Evolutionary conservation across 2,329 filamentous ascomycete genomes (phyloP).

Genomic region (Paraphoma chrysanthemicola): DNA sequence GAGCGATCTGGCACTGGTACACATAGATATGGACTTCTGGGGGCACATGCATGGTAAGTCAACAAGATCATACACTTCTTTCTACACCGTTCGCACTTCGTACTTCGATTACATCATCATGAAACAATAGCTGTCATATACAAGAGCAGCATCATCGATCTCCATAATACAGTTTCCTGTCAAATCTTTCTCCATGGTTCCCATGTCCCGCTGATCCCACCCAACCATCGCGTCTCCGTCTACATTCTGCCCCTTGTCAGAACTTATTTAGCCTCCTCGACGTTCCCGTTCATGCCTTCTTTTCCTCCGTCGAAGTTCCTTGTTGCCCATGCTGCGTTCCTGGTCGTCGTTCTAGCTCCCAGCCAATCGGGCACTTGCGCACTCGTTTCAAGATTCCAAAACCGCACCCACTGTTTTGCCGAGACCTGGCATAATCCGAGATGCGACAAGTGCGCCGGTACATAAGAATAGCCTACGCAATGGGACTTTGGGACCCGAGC

Average conservation of each 20-base stretch:
- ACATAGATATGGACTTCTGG: no score
- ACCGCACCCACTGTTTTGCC: constrained; percentile 6
- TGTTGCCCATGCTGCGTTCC: not conserved
- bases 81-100: no score
- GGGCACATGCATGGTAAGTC: no score
- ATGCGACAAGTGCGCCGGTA: constrained; percentile 6
- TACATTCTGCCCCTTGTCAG: not conserved
- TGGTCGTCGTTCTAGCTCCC: not conserved
- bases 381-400: constrained; percentile 20
- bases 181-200: no score
- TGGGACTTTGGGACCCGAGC: not conserved
- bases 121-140: no score
- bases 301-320: not conserved
- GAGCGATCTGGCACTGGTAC: no score
- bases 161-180: no score
- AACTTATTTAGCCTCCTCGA: no score
- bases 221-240: not conserved
- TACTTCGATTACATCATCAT: no score
- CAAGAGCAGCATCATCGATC: no score
- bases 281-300: not conserved
- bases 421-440: constrained; percentile 5
- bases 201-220: no score
- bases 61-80: no score
- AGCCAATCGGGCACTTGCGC: not conserved
- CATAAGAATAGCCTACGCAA: constrained; percentile 5